Evolutionary conservation across 164 flowering plant species (phyloP), one percentile per base, ranked within the genome.

Genomic region (Nymphaea colorata): DNA sequence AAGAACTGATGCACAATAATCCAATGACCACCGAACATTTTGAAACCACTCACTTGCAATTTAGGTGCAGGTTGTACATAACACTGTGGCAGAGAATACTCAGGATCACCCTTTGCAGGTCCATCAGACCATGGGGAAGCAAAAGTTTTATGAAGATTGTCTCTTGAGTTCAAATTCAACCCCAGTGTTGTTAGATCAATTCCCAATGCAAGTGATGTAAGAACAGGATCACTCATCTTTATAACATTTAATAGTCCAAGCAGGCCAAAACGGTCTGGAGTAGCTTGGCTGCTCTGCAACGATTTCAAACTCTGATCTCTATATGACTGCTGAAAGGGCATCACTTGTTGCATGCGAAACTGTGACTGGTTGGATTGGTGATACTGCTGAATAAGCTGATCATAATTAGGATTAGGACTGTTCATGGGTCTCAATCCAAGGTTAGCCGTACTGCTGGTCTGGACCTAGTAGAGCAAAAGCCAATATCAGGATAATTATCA

Each of bases 71-170:
- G 90, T 67, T 12, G 86, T 82, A 79, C 83, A 81, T 86, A 95
- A 79, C 99, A 95, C 45, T 84, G 90, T 0, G 98, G 99, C 72
- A 92, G 88, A 61, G 67, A 77, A 70, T 84, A 90, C 73, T 95
- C 97, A 18, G 90, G 93, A 16, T 90, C 98, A 64, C 97, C 97
- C 76, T 90, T 92, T 47, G 87, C 83, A 62, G 98, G 98, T 70
- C 87, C 94, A 68, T 92, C 94, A 55, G 97, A 87, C 97, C 96
- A 95, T 47, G 98, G 98, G 42, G 99, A 92, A 64, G 83, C 90
- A 78, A 95, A 95, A 41, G 92, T 86, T 77, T 90, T 89, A 76
- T 92, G 85, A 17, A 95, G 90, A 77, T 87, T 85, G 65, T 92
- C 97, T 2, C 84, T 36, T n/a, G 96, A 87, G 78, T 87, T 90